These are phyloP conservation scores for Eucalyptus cloeziana DNA, from an alignment of 345 rosid species.

Conservation along the genomic window DNA sequence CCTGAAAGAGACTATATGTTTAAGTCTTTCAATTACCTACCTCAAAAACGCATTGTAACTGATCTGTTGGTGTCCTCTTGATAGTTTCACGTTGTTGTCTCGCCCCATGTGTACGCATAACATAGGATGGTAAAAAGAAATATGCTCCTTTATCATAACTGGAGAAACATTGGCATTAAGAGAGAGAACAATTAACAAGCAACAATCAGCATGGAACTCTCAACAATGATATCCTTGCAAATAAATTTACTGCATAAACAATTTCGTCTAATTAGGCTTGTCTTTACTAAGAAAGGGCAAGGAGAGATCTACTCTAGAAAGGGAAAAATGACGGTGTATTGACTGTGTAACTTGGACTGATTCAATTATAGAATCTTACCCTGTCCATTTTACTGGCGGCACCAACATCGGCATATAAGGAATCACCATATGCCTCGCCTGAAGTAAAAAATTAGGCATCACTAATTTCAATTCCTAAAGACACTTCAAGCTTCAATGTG, in stretches of 20 bases:
- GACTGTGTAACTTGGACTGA: neutral
- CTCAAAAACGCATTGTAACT: constrained; percentile 70
- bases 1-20: neutral
- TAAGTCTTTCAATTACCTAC: constrained; percentile 19
- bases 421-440: constrained; percentile 98
- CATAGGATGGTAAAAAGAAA: constrained; percentile 71
- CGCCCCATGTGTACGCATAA: constrained; percentile 95
- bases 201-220: neutral
- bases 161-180: constrained; percentile 7
- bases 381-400: constrained; percentile 88
- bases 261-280: neutral
- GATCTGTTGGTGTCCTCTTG: constrained; percentile 46
- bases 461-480: neutral
- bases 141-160: constrained; percentile 90
- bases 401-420: constrained; percentile 98
- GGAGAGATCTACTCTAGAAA: neutral
- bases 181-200: neutral
- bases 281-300: neutral
- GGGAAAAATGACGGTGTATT: neutral
- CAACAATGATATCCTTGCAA: neutral
- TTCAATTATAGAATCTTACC: constrained; percentile 37
- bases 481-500: neutral
- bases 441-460: constrained; percentile 4
- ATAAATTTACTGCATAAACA: neutral
- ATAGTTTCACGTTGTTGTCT: constrained; percentile 60